Base-by-base conservation (phyloP, 257 asterid genomes). In the Ehretia macrophylla region DNA sequence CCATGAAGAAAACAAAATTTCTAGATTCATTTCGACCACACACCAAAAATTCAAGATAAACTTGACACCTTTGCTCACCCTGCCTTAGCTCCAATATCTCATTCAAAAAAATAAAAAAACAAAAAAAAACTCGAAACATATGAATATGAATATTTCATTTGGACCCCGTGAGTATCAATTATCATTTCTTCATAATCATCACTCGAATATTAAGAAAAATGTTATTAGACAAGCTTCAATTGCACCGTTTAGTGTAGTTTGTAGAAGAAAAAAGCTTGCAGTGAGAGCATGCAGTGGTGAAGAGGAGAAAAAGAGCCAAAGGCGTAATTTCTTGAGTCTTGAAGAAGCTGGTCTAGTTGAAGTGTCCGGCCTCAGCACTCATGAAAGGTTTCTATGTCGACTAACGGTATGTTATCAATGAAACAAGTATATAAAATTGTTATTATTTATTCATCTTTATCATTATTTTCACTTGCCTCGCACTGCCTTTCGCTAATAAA, bases 341-440 rank as follows among this genome's bases (percentile, higher is more conserved):
- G 89, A 89, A 72, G 97, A 89, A 68, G 97, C 97, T 9, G 97
- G 95, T 44, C 69, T 89, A n/a, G 89, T 89, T n/a, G 95, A 85
- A 65, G 38, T 88, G 0, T 78, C 97, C 14, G 94, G 97, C 8
- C 88, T 88, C 51, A 69, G 86, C 83, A 12, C 87, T 50, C 97
- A 86, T 67, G 97, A 89, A 68, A 78, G 89, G 0, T 89, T 89
- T 62, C 81, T 86, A 1, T 89, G 97, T 77, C 85, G 97, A 73
- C 69, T 89, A 55, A 89, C 95, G 84, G 97, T 88, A 67, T 1
- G 51, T 35, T 19, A 11, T 44, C 17, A 32, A 23, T 19, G 5
- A 27, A 27, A n/a, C n/a, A n/a, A n/a, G n/a, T n/a, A n/a, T n/a
- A n/a, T 49, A 14, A 0, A 10, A 20, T 19, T 20, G 0, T 16